A percentile compares a stretch with the other conserved stretches of the same genome.
These are phyloP conservation scores for Colletotrichum incanum DNA, from an alignment of 2,329 filamentous ascomycete species.

Conservation along the genomic window DNA sequence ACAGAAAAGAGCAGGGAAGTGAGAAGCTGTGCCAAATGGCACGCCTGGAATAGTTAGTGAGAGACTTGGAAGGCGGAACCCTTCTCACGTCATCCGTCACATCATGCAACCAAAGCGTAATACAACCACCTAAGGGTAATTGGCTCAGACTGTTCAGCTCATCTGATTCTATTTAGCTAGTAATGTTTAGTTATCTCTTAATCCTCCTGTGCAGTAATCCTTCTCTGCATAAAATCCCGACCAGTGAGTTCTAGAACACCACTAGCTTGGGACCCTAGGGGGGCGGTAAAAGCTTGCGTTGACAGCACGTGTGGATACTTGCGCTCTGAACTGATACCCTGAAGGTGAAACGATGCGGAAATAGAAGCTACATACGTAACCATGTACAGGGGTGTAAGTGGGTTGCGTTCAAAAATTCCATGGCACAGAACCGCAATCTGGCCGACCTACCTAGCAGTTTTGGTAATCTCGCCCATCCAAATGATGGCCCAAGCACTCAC, in stretches of 20 bases:
- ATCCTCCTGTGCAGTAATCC: neutral
- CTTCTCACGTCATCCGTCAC: constrained; percentile 6
- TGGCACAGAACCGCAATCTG: constrained; percentile 3
- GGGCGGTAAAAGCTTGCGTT: constrained; percentile 7
- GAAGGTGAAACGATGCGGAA: neutral
- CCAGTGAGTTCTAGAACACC: constrained; percentile 9
- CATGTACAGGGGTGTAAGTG: neutral
- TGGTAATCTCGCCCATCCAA: neutral
- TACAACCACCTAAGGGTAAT: neutral
- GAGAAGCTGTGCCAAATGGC: neutral
- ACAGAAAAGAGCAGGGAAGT: too few relatives aligned
- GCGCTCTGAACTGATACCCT: constrained; percentile 3
- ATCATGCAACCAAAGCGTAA: neutral
- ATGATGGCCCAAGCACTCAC: neutral
- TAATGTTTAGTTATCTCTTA: neutral
- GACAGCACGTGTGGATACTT: neutral
- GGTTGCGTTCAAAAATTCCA: neutral
- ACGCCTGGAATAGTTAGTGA: neutral
- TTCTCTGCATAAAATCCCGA: neutral
- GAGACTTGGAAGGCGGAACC: neutral
- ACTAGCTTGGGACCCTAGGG: neutral
- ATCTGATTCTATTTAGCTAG: neutral
- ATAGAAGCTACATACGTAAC: neutral
- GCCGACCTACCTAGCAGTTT: neutral
- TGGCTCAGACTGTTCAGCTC: neutral